Evolutionary conservation across 495 filamentous ascomycete genomes (phyloP), one percentile per base, ranked within the genome.

Genomic region (Bombardia bombarda): DNA sequence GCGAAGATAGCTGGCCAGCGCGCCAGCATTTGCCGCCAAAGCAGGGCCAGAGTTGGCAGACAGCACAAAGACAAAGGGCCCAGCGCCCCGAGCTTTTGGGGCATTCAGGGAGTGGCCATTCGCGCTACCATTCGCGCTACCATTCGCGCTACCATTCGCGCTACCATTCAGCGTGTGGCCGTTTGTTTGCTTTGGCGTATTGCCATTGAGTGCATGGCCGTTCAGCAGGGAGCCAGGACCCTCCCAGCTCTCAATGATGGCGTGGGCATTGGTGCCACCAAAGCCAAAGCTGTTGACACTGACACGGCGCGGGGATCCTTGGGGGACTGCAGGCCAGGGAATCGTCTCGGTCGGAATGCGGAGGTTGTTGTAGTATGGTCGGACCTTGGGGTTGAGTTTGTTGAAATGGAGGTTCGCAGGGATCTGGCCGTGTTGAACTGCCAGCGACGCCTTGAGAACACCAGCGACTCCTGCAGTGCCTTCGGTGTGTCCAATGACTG

Each of bases 401-500:
- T 73, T 56, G 33, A 80, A 70, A 3, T 60, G 58, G 7, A 73
- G 46, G 40, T 66, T 68, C 1, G 63, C 57, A 1, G 55, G 56
- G 43, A 74, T 68, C 26, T 61, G 45, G 12, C 66, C 68, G 38
- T 66, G 68, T 34, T 82, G 70, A 4, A 82, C 52, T 34, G 70
- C 40, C 22, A 52, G 12, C 4, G 67, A 53, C 1, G 68, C 63
- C 47, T 82, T 82, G 20, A 82, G 62, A 1, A 82, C 37, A 0
- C 67, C 68, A 4, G 72, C 65, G 6, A 82, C 43, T 0, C 77
- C 77, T 35, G 63, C 65, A 1, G 63, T 52, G 2, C 65, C 74
- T 53, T 80, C 78, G 2, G 65, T 44, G 50, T 82, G 78, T 0
- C 78, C 74, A 19, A 79, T 65, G 32, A 75, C 75, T 0, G 66